Conservation (phyloP, 768 basidiomycete genomes). For the Leccinum aurantiacum region DNA sequence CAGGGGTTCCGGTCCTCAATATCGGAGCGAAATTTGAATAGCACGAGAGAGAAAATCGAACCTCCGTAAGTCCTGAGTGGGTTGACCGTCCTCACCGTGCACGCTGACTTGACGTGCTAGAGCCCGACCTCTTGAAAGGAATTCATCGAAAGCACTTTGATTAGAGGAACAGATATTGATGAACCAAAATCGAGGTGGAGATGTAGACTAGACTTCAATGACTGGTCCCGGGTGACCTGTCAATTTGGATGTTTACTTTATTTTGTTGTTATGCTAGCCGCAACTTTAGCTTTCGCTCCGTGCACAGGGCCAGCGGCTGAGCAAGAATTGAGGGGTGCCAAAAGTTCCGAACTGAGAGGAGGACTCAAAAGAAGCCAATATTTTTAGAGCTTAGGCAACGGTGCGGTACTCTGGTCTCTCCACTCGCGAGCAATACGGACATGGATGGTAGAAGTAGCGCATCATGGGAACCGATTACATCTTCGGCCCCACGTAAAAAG, state of each 20-base stretch:
- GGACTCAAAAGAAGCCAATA: neutral
- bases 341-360: slow-evolving; percentile 11
- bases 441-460: neutral
- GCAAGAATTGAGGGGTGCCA: neutral
- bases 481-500: slow-evolving; percentile 14
- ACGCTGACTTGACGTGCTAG: neutral
- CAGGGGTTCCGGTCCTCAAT: neutral
- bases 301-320: neutral
- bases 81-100: neutral
- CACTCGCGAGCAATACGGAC: slow-evolving; percentile 2
- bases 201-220: no score
- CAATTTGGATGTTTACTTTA: slow-evolving; percentile 2
- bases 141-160: neutral
- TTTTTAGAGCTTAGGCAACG: neutral
- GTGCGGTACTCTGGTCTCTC: neutral
- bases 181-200: slow-evolving; percentile 3
- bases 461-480: slow-evolving; percentile 21
- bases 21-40: neutral
- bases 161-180: neutral
- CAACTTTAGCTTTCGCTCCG: slow-evolving; percentile 4
- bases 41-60: neutral
- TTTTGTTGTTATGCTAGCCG: slow-evolving; percentile 4
- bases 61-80: neutral
- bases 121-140: neutral
- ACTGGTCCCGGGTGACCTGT: slow-evolving; percentile 3